Conservation (phyloP, 192 early-diverging fungal species). For the Irineochytrium annulatum region DNA sequence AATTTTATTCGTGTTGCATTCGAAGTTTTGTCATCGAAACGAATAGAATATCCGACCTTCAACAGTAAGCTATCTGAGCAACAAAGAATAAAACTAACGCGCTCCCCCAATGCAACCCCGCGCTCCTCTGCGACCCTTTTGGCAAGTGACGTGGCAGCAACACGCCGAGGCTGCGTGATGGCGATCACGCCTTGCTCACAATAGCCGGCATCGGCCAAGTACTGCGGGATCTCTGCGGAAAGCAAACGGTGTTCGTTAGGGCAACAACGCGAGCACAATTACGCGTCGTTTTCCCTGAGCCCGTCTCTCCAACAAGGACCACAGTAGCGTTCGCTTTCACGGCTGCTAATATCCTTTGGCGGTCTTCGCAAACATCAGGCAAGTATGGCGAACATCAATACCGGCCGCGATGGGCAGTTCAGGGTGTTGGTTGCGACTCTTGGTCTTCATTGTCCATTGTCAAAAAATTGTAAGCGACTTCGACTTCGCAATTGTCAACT, state of each 20-base stretch:
- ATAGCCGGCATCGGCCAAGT: slow-evolving; percentile 66
- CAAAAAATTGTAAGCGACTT: not conserved
- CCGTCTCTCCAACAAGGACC: slow-evolving; percentile 76
- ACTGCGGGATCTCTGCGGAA: slow-evolving; percentile 82
- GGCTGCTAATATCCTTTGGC: slow-evolving; percentile 32
- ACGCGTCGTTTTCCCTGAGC: slow-evolving; percentile 78
- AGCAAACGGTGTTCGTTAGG: not conserved
- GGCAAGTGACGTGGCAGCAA: slow-evolving; percentile 56
- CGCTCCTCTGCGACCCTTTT: slow-evolving; percentile 55
- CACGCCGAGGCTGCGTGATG: slow-evolving; percentile 51
- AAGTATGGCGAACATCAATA: too few species aligned
- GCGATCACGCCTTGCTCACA: slow-evolving; percentile 43
- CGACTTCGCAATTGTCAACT: not conserved
- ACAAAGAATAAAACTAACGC: slow-evolving; percentile 57
- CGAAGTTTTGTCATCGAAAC: slow-evolving; percentile 91
- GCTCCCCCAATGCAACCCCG: slow-evolving; percentile 37
- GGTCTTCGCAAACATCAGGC: too few species aligned
- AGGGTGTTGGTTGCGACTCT: not conserved
- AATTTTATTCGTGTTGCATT: slow-evolving; percentile 80
- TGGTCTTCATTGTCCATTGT: not conserved
- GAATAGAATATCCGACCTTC: slow-evolving; percentile 91
- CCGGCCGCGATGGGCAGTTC: not conserved
- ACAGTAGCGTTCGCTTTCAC: slow-evolving; percentile 44
- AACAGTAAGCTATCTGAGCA: slow-evolving; percentile 1
- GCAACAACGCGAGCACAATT: slow-evolving; percentile 13